phyloP scores from a whole-genome alignment of 2,329 filamentous ascomycete species.

The Knufia petricola region DNA sequence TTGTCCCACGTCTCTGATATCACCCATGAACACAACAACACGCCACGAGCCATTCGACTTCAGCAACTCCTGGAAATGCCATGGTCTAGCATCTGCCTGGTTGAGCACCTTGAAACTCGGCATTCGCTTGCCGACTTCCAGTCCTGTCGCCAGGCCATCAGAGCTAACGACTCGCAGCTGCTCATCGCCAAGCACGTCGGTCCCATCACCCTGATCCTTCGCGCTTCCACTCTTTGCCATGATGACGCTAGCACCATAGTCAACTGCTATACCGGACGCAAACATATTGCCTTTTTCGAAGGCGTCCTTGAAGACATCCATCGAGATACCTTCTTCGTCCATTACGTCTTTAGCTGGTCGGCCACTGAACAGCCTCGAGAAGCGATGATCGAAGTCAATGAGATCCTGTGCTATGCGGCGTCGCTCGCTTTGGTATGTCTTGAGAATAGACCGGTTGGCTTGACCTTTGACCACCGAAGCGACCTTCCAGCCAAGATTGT shows the following conservation, averaged over 20 bases:
- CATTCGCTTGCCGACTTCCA: conserved; percentile 29
- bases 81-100: conserved; percentile 31
- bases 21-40: conserved; percentile 49
- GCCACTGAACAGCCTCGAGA: conserved; percentile 48
- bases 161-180: conserved; percentile 16
- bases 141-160: conserved; percentile 17
- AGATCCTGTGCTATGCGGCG: conserved; percentile 54
- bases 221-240: conserved; percentile 44
- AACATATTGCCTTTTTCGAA: conserved; percentile 54
- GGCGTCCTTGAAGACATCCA: conserved; percentile 53
- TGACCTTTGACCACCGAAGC: conserved; percentile 39
- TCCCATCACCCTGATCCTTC: conserved; percentile 39
- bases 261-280: conserved; percentile 47
- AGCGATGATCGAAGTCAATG: conserved; percentile 49
- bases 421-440: conserved; percentile 46
- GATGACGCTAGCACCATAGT: conserved; percentile 49
- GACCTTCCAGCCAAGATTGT: conserved; percentile 51
- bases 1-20: conserved; percentile 40
- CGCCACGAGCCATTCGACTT: conserved; percentile 32
- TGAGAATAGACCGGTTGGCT: conserved; percentile 34
- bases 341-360: conserved; percentile 50
- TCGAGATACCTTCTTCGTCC: conserved; percentile 52
- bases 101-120: conserved; percentile 29
- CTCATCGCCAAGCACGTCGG: conserved; percentile 29
- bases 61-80: conserved; percentile 30